phyloP scores from a whole-genome alignment of 257 asterid species.

The Lavandula angustifolia region DNA sequence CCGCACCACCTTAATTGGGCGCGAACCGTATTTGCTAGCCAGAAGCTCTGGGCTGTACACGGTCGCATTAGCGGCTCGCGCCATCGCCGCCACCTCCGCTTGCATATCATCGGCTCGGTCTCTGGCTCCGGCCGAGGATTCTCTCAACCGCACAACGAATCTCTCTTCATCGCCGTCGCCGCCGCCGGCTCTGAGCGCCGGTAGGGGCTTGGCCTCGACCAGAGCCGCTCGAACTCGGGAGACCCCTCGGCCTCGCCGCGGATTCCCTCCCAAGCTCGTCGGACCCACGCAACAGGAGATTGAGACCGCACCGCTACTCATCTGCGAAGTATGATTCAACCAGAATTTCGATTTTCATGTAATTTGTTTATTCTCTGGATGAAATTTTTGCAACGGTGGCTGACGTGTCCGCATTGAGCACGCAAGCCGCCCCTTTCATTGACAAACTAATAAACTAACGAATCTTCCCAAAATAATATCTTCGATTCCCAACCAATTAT shows the following conservation, averaged over 20 bases:
- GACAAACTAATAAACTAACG: background rate
- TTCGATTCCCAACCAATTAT: too few relatives aligned
- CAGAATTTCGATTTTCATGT: background rate
- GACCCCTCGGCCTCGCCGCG: conserved; percentile 27
- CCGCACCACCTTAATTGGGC: conserved; percentile 65
- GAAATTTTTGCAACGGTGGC: conserved; percentile 20
- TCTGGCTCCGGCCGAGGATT: conserved; percentile 39
- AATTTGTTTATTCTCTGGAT: conserved; percentile 25
- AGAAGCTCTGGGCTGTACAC: conserved; percentile 70
- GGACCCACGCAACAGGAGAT: conserved; percentile 33
- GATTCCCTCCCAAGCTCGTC: background rate
- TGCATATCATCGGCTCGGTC: conserved; percentile 93
- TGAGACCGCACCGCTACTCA: conserved; percentile 38
- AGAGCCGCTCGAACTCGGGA: conserved; percentile 55
- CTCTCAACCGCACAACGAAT: conserved; percentile 34
- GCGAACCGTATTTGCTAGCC: conserved; percentile 60
- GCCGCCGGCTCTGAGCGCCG: conserved; percentile 43
- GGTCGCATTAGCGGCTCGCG: conserved; percentile 79
- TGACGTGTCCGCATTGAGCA: conserved; percentile 29
- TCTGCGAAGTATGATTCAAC: conserved; percentile 1
- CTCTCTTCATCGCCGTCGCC: conserved; percentile 26
- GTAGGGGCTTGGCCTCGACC: conserved; percentile 71
- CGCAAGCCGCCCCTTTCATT: conserved; percentile 9
- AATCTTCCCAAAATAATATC: background rate
- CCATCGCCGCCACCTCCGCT: conserved; percentile 90